These are phyloP conservation scores for Mimosa pudica DNA, from an alignment of 306 rosid genomes.

Conservation along the genomic window DNA sequence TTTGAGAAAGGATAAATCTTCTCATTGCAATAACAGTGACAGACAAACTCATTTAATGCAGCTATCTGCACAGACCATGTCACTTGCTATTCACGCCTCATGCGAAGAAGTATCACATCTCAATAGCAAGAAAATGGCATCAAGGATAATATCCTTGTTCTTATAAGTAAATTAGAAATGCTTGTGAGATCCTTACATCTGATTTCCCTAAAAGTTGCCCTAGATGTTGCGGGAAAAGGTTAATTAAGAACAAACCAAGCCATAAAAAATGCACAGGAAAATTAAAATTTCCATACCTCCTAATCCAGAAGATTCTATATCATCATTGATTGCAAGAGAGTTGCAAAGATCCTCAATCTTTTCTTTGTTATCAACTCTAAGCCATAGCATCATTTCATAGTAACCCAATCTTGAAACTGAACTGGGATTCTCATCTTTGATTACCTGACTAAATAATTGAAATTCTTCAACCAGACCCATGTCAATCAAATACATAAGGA, in stretches of 20 bases:
- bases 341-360: slow-evolving; percentile 72
- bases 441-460: slow-evolving; percentile 51
- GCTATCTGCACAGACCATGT: slow-evolving; percentile 7
- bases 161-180: slow-evolving; percentile 23
- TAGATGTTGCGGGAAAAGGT: slow-evolving; percentile 9
- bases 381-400: slow-evolving; percentile 82
- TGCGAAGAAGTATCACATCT: slow-evolving; percentile 24
- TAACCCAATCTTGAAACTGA: slow-evolving; percentile 66
- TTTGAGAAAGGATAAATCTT: neutral
- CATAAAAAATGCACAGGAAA: slow-evolving; percentile 9
- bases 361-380: slow-evolving; percentile 58
- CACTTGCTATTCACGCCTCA: slow-evolving; percentile 28
- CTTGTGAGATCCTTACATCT: slow-evolving; percentile 12
- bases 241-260: neutral
- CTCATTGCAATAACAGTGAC: slow-evolving; percentile 26
- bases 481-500: slow-evolving; percentile 61
- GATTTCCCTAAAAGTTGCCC: slow-evolving; percentile 7
- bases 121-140: slow-evolving; percentile 9
- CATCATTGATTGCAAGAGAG: slow-evolving; percentile 45
- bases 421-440: slow-evolving; percentile 53
- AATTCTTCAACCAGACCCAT: slow-evolving; percentile 78
- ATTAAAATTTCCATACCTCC: slow-evolving; percentile 53
- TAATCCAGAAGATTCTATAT: slow-evolving; percentile 45
- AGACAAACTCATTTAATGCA: slow-evolving; percentile 14
- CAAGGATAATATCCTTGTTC: slow-evolving; percentile 23